Evolutionary conservation across 495 filamentous ascomycete genomes (phyloP).

Genomic region (Hypoxylon intermedium): DNA sequence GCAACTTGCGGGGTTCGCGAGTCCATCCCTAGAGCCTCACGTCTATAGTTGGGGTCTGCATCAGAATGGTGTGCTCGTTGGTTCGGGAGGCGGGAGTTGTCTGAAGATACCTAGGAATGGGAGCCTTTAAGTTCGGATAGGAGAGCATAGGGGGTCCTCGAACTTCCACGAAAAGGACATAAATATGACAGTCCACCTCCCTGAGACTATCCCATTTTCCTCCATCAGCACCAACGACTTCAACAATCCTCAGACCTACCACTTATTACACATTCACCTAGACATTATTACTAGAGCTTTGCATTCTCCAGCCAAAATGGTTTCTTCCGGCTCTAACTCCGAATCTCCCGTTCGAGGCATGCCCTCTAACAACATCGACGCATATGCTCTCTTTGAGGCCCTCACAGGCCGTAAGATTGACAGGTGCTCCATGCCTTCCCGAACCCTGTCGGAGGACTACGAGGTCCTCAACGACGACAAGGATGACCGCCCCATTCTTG

Average conservation of each 20-base stretch:
- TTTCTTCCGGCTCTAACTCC: conserved; percentile 26
- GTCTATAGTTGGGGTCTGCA: conserved; percentile 7
- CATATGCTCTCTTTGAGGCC: conserved; percentile 47
- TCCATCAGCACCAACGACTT: not conserved
- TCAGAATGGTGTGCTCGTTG: not conserved
- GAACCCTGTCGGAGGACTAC: conserved; percentile 37
- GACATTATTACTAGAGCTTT: not conserved
- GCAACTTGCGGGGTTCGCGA: not conserved
- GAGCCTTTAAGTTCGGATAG: not conserved
- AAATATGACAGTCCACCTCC: conserved; percentile 11
- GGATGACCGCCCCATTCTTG: conserved; percentile 16
- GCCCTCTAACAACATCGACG: conserved; percentile 41
- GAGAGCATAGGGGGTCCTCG: not conserved
- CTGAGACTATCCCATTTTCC: not conserved
- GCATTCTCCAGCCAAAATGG: conserved; percentile 30
- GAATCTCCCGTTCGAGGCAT: conserved; percentile 19
- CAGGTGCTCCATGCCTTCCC: conserved; percentile 23
- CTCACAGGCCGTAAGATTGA: conserved; percentile 44
- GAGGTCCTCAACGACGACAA: conserved; percentile 29
- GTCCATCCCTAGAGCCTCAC: not conserved
- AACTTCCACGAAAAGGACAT: conserved; percentile 4
- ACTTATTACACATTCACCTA: conserved; percentile 5
- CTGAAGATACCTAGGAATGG: not conserved
- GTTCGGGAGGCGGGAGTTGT: not conserved
- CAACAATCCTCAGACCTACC: conserved; percentile 6